Conservation (phyloP, 352 stramenopile species). For the Pythium phragmitis region DNA sequence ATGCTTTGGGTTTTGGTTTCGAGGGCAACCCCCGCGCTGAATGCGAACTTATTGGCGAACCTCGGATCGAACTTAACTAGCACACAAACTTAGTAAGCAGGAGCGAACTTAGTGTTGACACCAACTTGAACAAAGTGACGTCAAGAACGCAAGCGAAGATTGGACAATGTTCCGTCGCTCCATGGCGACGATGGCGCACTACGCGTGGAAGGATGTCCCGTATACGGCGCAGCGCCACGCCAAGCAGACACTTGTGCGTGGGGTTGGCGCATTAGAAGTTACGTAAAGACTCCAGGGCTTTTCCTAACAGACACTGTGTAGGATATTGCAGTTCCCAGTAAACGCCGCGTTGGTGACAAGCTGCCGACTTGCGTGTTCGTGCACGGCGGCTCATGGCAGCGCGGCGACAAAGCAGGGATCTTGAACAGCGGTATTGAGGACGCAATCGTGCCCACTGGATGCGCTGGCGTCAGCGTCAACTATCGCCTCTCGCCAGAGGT, state of each 20-base stretch:
- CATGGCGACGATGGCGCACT: conserved; percentile 32
- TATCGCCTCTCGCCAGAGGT: conserved; percentile 82
- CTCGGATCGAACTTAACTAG: background rate
- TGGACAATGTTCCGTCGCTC: conserved; percentile 23
- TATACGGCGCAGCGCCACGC: conserved; percentile 46
- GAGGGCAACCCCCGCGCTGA: no score
- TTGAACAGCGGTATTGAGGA: conserved; percentile 67
- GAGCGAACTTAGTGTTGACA: conserved; percentile 9
- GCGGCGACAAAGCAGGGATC: conserved; percentile 67
- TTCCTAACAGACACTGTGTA: conserved; percentile 8
- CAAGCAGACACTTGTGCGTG: conserved; percentile 49
- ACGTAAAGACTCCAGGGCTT: background rate
- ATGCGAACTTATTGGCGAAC: background rate
- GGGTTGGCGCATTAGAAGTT: background rate
- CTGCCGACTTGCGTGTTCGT: conserved; percentile 78
- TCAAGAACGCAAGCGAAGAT: conserved; percentile 2
- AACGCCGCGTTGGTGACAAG: conserved; percentile 26
- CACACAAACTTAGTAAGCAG: background rate
- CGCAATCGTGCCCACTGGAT: conserved; percentile 52
- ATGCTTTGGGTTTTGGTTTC: conserved; percentile 7
- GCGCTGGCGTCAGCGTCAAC: conserved; percentile 70
- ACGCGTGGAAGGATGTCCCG: conserved; percentile 67
- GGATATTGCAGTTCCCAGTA: conserved; percentile 63
- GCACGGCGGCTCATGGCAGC: conserved; percentile 83
- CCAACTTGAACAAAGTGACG: background rate